Evolutionary conservation across 1,284 basidiomycete genomes (phyloP), one percentile per base, ranked within the genome.

Genomic region (Ustilago loliicola): DNA sequence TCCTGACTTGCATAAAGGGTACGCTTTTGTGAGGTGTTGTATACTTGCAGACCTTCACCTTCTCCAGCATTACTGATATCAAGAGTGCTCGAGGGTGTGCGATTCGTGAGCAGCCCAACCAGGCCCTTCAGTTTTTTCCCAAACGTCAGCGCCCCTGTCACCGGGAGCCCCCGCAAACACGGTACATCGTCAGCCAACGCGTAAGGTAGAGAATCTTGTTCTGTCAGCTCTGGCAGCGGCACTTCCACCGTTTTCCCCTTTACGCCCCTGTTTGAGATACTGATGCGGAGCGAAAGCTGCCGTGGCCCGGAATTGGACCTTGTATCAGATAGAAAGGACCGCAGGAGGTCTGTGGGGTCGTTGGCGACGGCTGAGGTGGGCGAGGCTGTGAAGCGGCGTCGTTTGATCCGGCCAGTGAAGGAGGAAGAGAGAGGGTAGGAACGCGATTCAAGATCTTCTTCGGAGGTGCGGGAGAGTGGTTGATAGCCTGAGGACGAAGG

Each of bases 101-200:
- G 34, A 15, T 53, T 36, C 0, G 40, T 27, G 21, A 67, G 50
- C 34, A 61, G n/a, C 3, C 34, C n/a, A 4, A 57, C 1, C 11
- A 63, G 8, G 1, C 36, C 34, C 3, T 42, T 40, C 40, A 68
- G 10, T 1, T 8, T 19, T 0, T 40, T 15, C 3, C 13, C 21
- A 53, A 48, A 61, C 1, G 23, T 17, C 9, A 13, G 27, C 1
- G 38, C 23, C 15, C 50, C 65, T 0, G 8, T 5, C 1, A 23
- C 11, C 0, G 59, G 45, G 7, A 68, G 40, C 7, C 74, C 74
- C 5, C 74, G 74, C 25, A 64, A 25, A 36, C 65, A 64, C 0
- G 74, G 74, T 29, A 77, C 59, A 21, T 77, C 74, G 52, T 77
- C 69, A 1, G 68, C 61, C 25, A 77, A 21, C 13, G 69, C 74